A percentile compares a stretch with the other conserved stretches of the same genome.
Conservation (phyloP, 1,284 basidiomycete species). For the Sanghuangporus baumii region DNA sequence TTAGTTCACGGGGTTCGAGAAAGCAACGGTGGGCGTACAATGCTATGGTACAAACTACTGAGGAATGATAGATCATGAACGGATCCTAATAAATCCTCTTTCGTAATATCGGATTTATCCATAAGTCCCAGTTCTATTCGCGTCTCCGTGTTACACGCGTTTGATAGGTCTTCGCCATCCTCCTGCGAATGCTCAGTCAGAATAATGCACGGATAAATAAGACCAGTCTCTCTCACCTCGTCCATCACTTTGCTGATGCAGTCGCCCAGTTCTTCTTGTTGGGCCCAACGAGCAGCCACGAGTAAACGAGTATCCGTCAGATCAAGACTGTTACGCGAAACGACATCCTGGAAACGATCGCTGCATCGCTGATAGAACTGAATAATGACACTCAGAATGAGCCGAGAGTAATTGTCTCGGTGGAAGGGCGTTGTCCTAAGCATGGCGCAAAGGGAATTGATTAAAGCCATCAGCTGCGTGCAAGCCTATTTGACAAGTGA, state of each 20-base stretch:
- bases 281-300: conserved; percentile 84
- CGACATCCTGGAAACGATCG: conserved; percentile 77
- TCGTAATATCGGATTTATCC: conserved; percentile 44
- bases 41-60: conserved; percentile 79
- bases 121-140: conserved; percentile 69
- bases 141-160: conserved; percentile 70
- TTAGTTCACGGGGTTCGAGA: neutral
- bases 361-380: conserved; percentile 96
- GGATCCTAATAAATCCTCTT: conserved; percentile 72
- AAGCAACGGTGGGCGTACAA: conserved; percentile 46
- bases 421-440: conserved; percentile 94
- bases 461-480: conserved; percentile 82
- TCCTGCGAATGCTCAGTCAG: conserved; percentile 29
- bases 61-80: conserved; percentile 73
- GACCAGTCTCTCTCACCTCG: conserved; percentile 31
- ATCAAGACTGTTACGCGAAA: conserved; percentile 40
- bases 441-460: conserved; percentile 93
- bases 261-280: conserved; percentile 70
- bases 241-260: conserved; percentile 61
- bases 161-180: conserved; percentile 37
- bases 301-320: conserved; percentile 40
- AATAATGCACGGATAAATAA: neutral
- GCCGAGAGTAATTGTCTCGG: conserved; percentile 87
- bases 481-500: conserved; percentile 51
- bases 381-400: conserved; percentile 93